Evolutionary conservation across 2,329 filamentous ascomycete species (phyloP), one percentile per base, ranked within the genome.

Genomic region (Penicillium sp.): DNA sequence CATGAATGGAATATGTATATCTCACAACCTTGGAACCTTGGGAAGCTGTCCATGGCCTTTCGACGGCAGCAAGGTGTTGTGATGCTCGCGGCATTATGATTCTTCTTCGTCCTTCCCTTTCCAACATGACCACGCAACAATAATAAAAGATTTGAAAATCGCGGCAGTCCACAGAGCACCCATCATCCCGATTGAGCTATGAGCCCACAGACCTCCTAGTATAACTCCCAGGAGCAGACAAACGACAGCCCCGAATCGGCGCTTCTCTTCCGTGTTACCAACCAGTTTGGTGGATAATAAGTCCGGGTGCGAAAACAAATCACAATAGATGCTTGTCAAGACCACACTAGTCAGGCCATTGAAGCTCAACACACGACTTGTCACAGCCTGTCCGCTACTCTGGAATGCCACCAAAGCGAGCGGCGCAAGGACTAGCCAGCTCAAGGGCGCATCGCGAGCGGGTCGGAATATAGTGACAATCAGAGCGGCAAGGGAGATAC

Each of bases 281-380:
- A 70, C 56, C 2, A 75, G 56, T 2, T 64, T 67, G 0, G 69
- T 59, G 1, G 70, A 70, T 4, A 83, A 70, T n/a, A 86, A 57
- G 8, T 77, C 75, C 9, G 79, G 74, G 64, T 91, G 88, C 1
- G 86, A 88, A 62, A 91, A 91, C 18, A 93, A 67, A 69, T 93
- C 90, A 67, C 89, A 92, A 75, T 92, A 93, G 58, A 90, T 86
- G 68, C 88, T 91, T 1, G 90, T 93, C 55, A 94, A 73, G 3
- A 92, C 90, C 14, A 92, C 89, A 57, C 87, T 91, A 0, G 89
- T 92, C 18, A 93, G 75, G 2, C 86, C 84, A 54, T 85, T 86
- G 67, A 86, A 88, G 64, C 86, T 82, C 56, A 93, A 72, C 0
- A 88, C 85, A 3, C 89, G 77, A 63, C 87, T 90, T 0, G 84